Evolutionary conservation across 2,329 filamentous ascomycete genomes (phyloP).

Genomic region (Stenocarpella maydis): DNA sequence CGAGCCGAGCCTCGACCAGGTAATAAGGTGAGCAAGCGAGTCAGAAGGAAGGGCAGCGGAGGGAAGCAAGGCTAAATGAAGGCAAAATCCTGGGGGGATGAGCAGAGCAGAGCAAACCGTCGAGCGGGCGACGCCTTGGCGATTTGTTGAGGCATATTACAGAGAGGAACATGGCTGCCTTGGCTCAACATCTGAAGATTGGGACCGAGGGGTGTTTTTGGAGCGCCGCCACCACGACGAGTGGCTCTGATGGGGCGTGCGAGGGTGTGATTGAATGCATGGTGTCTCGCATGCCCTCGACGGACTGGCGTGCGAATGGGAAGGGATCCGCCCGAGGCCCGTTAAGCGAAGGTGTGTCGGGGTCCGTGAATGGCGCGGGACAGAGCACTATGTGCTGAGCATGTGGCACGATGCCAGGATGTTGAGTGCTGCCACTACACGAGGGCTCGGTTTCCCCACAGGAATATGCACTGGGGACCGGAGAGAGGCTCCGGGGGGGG

Average conservation of each 20-base stretch:
- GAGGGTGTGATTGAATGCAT: slow-evolving; percentile 3
- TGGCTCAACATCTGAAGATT: neutral
- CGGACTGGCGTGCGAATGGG: slow-evolving; percentile 1
- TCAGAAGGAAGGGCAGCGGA: no score
- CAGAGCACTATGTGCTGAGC: neutral
- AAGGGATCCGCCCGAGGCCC: slow-evolving; percentile 5
- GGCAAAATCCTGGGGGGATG: no score
- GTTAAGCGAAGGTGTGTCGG: slow-evolving; percentile 17
- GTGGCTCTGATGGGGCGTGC: neutral
- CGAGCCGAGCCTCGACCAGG: neutral
- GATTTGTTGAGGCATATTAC: no score
- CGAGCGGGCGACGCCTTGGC: no score
- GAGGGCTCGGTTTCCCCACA: slow-evolving; percentile 10
- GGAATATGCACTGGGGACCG: neutral
- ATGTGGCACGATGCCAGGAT: neutral
- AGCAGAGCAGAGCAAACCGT: no score
- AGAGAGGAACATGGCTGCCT: no score
- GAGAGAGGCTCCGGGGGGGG: neutral
- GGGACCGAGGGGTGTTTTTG: neutral
- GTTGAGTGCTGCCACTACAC: slow-evolving; percentile 8
- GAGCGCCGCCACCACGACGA: slow-evolving; percentile 1
- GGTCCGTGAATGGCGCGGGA: neutral
- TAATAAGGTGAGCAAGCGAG: neutral
- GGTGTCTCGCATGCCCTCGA: neutral
- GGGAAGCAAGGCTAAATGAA: neutral